phyloP scores from a whole-genome alignment of 768 basidiomycete genomes.

The Boletales sp. region DNA sequence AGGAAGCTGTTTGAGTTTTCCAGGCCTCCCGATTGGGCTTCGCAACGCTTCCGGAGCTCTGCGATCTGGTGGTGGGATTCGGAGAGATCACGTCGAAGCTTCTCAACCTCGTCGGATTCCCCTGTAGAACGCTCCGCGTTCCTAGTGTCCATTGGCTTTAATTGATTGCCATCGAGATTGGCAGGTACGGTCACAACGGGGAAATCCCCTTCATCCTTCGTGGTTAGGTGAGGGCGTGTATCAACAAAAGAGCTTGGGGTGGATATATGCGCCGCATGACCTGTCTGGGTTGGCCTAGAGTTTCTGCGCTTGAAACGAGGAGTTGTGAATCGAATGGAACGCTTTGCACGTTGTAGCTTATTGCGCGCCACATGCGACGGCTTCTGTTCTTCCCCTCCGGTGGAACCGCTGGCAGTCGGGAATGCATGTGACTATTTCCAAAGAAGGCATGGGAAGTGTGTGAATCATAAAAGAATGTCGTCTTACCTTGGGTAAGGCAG shows the following conservation, averaged over 20 bases:
- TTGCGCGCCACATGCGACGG: background rate
- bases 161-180: too few species aligned
- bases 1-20: slow-evolving; percentile 5
- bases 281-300: too few species aligned
- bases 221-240: too few species aligned
- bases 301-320: background rate
- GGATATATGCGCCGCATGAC: too few species aligned
- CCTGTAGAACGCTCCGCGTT: too few species aligned
- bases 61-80: too few species aligned
- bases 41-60: too few species aligned
- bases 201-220: too few species aligned
- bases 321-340: background rate
- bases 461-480: background rate
- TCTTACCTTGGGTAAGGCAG: background rate
- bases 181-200: too few species aligned
- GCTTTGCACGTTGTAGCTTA: background rate
- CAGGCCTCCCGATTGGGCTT: background rate
- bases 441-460: background rate
- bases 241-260: too few species aligned
- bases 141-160: too few species aligned
- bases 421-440: background rate
- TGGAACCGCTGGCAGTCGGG: background rate
- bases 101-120: background rate
- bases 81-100: too few species aligned
- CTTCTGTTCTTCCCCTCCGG: background rate